These are phyloP conservation scores for Kodamaea neixiangensis DNA, from an alignment of 805 yeast species.

Conservation along the genomic window DNA sequence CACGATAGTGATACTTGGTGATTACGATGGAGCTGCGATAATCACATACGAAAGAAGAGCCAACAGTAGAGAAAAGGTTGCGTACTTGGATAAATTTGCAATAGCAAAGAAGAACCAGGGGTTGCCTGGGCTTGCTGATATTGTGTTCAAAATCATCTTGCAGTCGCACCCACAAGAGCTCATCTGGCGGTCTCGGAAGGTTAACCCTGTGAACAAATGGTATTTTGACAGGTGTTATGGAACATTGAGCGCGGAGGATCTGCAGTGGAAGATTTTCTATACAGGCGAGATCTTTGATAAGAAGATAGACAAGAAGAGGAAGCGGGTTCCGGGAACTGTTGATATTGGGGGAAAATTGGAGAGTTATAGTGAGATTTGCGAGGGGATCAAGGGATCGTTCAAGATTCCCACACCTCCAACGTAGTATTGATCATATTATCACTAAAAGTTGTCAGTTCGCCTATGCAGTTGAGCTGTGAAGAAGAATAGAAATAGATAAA, in stretches of 20 bases:
- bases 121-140: constrained; percentile 89
- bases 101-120: constrained; percentile 85
- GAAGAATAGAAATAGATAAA: not conserved
- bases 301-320: constrained; percentile 26
- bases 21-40: constrained; percentile 94
- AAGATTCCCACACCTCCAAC: not conserved
- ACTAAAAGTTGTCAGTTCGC: not conserved
- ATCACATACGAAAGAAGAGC: constrained; percentile 69
- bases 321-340: constrained; percentile 19
- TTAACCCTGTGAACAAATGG: constrained; percentile 96
- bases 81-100: constrained; percentile 93
- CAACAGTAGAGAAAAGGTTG: constrained; percentile 39
- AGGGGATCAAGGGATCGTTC: constrained; percentile 59
- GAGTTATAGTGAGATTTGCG: constrained; percentile 56
- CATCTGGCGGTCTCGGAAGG: constrained; percentile 86
- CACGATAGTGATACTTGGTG: constrained; percentile 82
- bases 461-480: not conserved
- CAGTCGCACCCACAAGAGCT: constrained; percentile 69
- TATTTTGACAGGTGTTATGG: constrained; percentile 90
- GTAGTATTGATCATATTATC: not conserved
- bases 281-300: constrained; percentile 43
- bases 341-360: constrained; percentile 35
- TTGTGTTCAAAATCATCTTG: constrained; percentile 79
- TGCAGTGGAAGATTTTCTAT: constrained; percentile 44
- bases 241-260: constrained; percentile 42